A percentile compares a stretch with the other conserved stretches of the same genome.
Conservation (phyloP, 208 protist genomes). For the Naegleria fowleri region DNA sequence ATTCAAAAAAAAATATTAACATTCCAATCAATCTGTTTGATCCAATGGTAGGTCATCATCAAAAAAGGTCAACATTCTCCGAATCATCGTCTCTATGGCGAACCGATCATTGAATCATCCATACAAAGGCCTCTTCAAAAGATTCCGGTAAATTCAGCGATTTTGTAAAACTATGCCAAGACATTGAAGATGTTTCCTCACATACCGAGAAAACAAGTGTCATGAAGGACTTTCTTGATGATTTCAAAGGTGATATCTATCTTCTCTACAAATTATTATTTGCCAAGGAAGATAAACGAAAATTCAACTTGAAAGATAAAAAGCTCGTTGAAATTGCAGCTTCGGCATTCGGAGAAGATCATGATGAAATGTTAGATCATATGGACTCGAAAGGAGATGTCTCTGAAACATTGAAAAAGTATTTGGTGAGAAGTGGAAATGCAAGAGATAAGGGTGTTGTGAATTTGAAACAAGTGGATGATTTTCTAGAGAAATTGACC, state of each 20-base stretch:
- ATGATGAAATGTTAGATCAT: constrained; percentile 50
- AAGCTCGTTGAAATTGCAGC: constrained; percentile 59
- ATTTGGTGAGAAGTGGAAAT: constrained; percentile 40
- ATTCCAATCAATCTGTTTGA: too few species aligned
- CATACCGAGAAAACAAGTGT: constrained; percentile 61
- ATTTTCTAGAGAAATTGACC: constrained; percentile 42
- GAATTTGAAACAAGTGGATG: constrained; percentile 43
- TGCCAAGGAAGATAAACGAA: constrained; percentile 56
- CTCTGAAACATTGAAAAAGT: constrained; percentile 49
- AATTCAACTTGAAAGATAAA: constrained; percentile 69
- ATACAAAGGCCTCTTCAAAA: neutral
- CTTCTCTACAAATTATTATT: constrained; percentile 61
- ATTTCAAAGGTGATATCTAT: constrained; percentile 54
- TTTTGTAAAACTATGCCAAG: constrained; percentile 56
- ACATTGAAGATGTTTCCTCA: constrained; percentile 49
- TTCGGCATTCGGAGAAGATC: constrained; percentile 40
- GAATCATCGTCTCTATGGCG: too few species aligned
- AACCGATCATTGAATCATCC: too few species aligned
- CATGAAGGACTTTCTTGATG: constrained; percentile 50
- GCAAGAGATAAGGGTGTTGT: constrained; percentile 38
- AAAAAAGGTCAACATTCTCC: too few species aligned
- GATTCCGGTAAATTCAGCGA: constrained; percentile 6
- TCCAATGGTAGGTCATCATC: too few species aligned
- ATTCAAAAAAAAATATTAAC: too few species aligned
- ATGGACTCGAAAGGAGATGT: constrained; percentile 60